phyloP scores from a whole-genome alignment of 1,139 yeast genomes.

The Yamadazyma friedrichii region DNA sequence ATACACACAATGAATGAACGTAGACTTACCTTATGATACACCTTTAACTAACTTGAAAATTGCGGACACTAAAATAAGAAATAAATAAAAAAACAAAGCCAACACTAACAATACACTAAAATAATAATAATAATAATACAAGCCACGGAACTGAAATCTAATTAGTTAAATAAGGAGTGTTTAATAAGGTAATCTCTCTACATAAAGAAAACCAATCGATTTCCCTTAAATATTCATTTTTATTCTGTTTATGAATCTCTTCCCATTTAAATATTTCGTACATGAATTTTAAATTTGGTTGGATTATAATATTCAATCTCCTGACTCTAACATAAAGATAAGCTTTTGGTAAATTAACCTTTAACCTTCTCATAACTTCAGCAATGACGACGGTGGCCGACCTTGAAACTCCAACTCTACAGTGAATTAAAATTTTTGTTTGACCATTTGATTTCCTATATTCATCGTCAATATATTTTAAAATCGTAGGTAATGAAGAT shows the following conservation, averaged over 20 bases:
- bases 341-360: conserved; percentile 38
- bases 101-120: background rate
- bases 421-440: conserved; percentile 42
- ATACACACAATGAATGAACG: no score
- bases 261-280: conserved; percentile 52
- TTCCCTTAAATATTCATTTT: conserved; percentile 44
- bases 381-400: conserved; percentile 52
- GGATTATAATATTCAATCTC: conserved; percentile 46
- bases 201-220: conserved; percentile 92
- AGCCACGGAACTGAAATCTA: conserved; percentile 3
- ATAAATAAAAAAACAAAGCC: background rate
- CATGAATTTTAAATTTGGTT: conserved; percentile 49
- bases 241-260: conserved; percentile 28
- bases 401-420: conserved; percentile 52
- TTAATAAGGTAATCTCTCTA: conserved; percentile 76
- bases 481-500: conserved; percentile 33
- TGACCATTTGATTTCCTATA: conserved; percentile 26
- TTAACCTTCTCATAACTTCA: conserved; percentile 44
- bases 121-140: conserved; percentile 1
- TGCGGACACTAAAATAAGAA: background rate
- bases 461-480: conserved; percentile 35
- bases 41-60: no score
- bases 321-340: conserved; percentile 47
- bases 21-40: no score
- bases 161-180: conserved; percentile 52